Percentiles rank a stretch among this genome's conserved stretches.
Conservation (phyloP, 2,329 filamentous ascomycete genomes). For the Exophiala phaeomuriformis region DNA sequence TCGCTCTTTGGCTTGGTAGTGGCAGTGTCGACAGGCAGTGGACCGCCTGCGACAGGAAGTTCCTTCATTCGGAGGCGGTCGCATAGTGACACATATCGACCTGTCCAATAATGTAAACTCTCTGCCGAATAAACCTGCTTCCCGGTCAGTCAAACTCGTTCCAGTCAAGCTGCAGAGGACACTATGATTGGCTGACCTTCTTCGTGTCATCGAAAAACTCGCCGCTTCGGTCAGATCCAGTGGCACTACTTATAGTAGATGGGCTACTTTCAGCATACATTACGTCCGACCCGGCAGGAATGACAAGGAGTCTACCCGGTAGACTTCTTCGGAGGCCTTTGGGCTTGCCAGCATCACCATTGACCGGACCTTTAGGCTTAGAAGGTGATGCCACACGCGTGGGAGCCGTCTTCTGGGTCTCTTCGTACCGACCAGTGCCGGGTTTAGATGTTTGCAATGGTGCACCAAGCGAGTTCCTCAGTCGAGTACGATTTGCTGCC, state of each 20-base stretch:
- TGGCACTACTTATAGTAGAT: slow-evolving; percentile 6
- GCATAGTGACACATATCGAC: slow-evolving; percentile 21
- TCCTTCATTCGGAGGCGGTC: slow-evolving; percentile 17
- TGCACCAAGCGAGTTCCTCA: slow-evolving; percentile 8
- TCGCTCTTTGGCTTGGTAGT: slow-evolving; percentile 6
- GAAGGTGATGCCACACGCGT: too few relatives aligned
- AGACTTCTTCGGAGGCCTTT: slow-evolving; percentile 1
- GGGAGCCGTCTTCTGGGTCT: too few relatives aligned
- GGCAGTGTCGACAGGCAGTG: neutral
- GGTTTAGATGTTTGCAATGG: neutral
- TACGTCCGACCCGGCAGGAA: slow-evolving; percentile 9
- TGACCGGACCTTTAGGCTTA: neutral
- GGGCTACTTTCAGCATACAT: slow-evolving; percentile 1
- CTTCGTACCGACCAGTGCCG: neutral
- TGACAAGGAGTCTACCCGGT: slow-evolving; percentile 2
- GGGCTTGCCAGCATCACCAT: neutral
- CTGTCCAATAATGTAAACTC: slow-evolving; percentile 19
- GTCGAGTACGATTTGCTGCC: slow-evolving; percentile 11
- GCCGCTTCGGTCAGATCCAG: slow-evolving; percentile 1
- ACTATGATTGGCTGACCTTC: slow-evolving; percentile 6
- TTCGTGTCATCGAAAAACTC: slow-evolving; percentile 2
- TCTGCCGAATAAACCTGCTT: slow-evolving; percentile 18
- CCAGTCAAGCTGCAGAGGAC: neutral
- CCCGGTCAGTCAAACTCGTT: slow-evolving; percentile 3
- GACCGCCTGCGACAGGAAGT: neutral